Evolutionary conservation across 495 filamentous ascomycete genomes (phyloP).

Genomic region (Neurospora africana): DNA sequence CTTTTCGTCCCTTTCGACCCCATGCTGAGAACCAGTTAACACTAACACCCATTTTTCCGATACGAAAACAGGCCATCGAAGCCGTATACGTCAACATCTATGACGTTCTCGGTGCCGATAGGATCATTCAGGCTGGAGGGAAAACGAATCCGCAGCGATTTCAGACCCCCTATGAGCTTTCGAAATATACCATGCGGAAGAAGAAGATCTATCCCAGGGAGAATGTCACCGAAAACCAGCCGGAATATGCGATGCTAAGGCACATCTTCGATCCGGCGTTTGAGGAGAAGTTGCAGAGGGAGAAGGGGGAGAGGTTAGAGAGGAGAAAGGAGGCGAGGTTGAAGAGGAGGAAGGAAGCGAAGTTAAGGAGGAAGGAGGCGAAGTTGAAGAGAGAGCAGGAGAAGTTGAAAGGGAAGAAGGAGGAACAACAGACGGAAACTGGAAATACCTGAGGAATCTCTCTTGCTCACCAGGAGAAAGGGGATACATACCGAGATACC

Average conservation of each 20-base stretch:
- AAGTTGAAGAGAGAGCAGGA: no score
- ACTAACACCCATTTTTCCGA: not conserved
- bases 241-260: not conserved
- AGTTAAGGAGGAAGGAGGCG: no score
- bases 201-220: not conserved
- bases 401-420: not conserved
- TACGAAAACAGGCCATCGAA: not conserved
- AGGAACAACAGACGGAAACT: not conserved
- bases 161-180: not conserved
- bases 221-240: not conserved
- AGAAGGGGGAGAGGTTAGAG: not conserved
- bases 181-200: not conserved
- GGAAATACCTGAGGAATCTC: not conserved
- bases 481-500: not conserved
- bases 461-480: not conserved
- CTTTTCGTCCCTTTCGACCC: not conserved
- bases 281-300: not conserved
- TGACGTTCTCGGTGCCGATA: not conserved
- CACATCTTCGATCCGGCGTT: fast-evolving
- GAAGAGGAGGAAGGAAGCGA: not conserved
- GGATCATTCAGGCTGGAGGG: not conserved
- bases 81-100: not conserved
- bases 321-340: not conserved
- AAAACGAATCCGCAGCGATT: not conserved
- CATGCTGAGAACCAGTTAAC: not conserved